Percentiles rank a stretch among this genome's conserved stretches.
Evolutionary conservation across 2,329 filamentous ascomycete genomes (phyloP).

Genomic region (Pyrenophora tritici-repentis): DNA sequence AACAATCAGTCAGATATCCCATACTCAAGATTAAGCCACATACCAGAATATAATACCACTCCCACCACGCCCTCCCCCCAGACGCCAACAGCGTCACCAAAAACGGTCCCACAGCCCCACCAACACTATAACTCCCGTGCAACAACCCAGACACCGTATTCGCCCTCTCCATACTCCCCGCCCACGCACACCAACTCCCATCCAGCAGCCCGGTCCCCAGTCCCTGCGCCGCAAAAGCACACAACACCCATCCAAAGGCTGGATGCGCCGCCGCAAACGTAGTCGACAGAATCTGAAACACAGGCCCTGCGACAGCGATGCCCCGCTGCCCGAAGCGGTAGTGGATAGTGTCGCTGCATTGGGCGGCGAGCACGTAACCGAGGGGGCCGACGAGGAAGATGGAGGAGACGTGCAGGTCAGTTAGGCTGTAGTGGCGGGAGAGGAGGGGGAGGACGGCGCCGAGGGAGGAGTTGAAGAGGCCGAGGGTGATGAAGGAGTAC

Average conservation of each 20-base stretch:
- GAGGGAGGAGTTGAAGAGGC: slow-evolving; percentile 40
- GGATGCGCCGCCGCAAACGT: slow-evolving; percentile 34
- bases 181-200: slow-evolving; percentile 55
- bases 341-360: slow-evolving; percentile 50
- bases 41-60: slow-evolving; percentile 50
- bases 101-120: slow-evolving; percentile 48
- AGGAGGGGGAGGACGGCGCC: slow-evolving; percentile 48
- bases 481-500: slow-evolving; percentile 63
- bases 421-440: slow-evolving; percentile 49
- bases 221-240: slow-evolving; percentile 39
- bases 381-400: slow-evolving; percentile 52
- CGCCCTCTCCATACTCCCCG: slow-evolving; percentile 47
- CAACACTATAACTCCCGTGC: slow-evolving; percentile 50
- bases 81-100: slow-evolving; percentile 40
- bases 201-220: slow-evolving; percentile 52
- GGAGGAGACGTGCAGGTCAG: slow-evolving; percentile 52
- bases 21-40: slow-evolving; percentile 9
- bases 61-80: slow-evolving; percentile 41
- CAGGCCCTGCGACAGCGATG: slow-evolving; percentile 49
- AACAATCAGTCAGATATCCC: not conserved
- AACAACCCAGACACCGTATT: slow-evolving; percentile 50
- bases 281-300: slow-evolving; percentile 45
- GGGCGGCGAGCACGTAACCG: slow-evolving; percentile 53
- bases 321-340: slow-evolving; percentile 49
- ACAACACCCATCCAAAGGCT: slow-evolving; percentile 41